Evolutionary conservation across 257 asterid genomes (phyloP).

Genomic region (Solanum chiquidenum): DNA sequence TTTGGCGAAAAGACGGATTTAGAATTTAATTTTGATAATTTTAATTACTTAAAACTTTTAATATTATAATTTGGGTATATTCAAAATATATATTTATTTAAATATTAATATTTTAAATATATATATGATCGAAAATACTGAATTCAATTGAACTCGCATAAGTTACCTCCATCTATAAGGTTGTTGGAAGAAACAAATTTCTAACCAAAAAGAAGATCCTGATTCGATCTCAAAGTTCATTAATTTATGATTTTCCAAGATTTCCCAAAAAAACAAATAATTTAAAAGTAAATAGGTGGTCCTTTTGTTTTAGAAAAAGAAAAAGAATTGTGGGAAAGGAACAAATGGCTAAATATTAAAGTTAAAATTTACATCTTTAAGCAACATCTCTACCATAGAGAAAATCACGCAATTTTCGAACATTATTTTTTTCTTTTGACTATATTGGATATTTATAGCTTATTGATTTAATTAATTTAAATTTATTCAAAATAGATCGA

Average conservation of each 20-base stretch:
- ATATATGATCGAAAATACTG: neutral
- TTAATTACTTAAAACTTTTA: neutral
- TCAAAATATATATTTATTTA: no score
- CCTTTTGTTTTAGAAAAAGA: neutral
- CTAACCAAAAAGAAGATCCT: neutral
- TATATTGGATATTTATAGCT: neutral
- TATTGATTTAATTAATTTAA: neutral
- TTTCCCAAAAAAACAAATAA: neutral
- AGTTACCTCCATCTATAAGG: neutral
- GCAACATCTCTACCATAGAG: neutral
- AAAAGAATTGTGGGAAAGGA: neutral
- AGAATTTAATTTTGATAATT: neutral
- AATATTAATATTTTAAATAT: no score
- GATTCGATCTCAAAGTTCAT: neutral
- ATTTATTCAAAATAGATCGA: rapidly evolving
- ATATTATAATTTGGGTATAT: neutral
- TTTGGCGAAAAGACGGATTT: neutral
- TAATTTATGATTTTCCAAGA: neutral
- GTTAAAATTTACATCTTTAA: neutral
- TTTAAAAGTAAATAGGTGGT: neutral
- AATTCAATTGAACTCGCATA: neutral
- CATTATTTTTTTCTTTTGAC: neutral
- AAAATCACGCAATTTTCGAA: neutral
- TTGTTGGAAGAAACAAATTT: neutral
- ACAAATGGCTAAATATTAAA: neutral